Base-by-base conservation (phyloP, 257 asterid genomes). In the Penstemon newberryi region DNA sequence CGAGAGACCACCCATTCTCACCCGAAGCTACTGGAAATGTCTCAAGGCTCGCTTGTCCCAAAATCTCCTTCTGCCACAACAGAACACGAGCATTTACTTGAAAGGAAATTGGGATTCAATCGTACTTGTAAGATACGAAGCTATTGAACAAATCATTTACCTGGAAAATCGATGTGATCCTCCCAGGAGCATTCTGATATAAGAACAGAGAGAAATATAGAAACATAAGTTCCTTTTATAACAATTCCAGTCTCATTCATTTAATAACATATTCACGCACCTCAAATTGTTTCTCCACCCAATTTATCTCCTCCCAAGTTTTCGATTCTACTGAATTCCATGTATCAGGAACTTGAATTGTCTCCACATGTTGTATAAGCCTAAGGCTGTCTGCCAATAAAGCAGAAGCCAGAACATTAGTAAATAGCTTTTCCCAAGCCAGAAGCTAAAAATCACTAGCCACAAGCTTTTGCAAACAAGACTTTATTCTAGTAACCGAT, bases 281-380 rank as follows among this genome's bases (percentile, higher is more conserved):
- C 96, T 80, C 74, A 67, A 94, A 94, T 54, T 12, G 79, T 73
- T 87, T 94, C 77, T 89, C 89, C 66, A 79, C 87, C 99, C 97
- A 94, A 4, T 70, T 42, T 56, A 85, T 75, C 56, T 85, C 95
- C 65, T 66, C 78, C 95, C 96, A 90, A 64, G 83, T 77, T 70
- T 81, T 80, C 39, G 84, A 81, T 65, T 82, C 86, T 54, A 84
- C 55, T 4, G 70, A 63, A 38, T 86, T 77, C 99, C 96, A 88
- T 45, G 88, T 78, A 70, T 52, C 58, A 50, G 96, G 97, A 73
- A 77, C 91, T 75, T 71, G 78, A 73, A 94, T 85, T 60, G 86
- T 74, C 72, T 91, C 95, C 76, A 84, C 97, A 63, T 89, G 96
- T 74, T 91, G 96, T 59, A 94, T 1, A 9, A 91, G 75, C 82